These are phyloP conservation scores for Claviceps sp. DNA, from an alignment of 2,329 filamentous ascomycete species.

Conservation along the genomic window DNA sequence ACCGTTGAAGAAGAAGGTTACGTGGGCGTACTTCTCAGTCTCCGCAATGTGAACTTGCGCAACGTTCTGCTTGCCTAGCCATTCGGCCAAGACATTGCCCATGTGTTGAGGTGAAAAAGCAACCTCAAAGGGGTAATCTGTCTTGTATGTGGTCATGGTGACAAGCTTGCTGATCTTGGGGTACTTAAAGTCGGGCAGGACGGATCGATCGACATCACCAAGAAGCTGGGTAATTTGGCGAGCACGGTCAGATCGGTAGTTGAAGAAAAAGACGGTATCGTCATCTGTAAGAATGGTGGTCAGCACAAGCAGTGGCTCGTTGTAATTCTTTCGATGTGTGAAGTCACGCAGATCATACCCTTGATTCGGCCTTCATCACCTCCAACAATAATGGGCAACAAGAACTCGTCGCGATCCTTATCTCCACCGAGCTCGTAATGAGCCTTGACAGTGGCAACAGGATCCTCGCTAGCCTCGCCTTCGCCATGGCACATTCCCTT, in stretches of 20 bases:
- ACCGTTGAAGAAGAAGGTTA: constrained; percentile 99
- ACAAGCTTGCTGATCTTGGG: constrained; percentile 74
- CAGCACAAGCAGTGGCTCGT: not conserved
- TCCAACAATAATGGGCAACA: constrained; percentile 92
- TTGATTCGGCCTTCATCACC: constrained; percentile 77
- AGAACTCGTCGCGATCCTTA: constrained; percentile 85
- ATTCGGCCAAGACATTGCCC: constrained; percentile 97
- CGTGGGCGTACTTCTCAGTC: constrained; percentile 98
- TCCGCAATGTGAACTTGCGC: constrained; percentile 95
- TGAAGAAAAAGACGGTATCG: constrained; percentile 99
- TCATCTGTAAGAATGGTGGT: constrained; percentile 42
- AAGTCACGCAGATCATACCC: constrained; percentile 33
- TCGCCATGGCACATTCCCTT: constrained; percentile 78
- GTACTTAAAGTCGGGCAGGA: constrained; percentile 81
- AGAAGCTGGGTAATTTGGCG: constrained; percentile 92
- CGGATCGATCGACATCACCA: constrained; percentile 83
- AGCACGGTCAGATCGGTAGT: constrained; percentile 97
- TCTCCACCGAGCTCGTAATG: constrained; percentile 61
- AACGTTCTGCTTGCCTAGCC: constrained; percentile 76
- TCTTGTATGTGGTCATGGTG: constrained; percentile 99
- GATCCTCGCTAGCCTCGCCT: constrained; percentile 74
- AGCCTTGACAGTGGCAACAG: constrained; percentile 73
- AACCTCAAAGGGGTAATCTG: constrained; percentile 79
- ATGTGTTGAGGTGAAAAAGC: constrained; percentile 92
- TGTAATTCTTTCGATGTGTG: constrained; percentile 8